Evolutionary conservation across 805 yeast genomes (phyloP), one percentile per base, ranked within the genome.

Genomic region (Saturnispora besseyi): DNA sequence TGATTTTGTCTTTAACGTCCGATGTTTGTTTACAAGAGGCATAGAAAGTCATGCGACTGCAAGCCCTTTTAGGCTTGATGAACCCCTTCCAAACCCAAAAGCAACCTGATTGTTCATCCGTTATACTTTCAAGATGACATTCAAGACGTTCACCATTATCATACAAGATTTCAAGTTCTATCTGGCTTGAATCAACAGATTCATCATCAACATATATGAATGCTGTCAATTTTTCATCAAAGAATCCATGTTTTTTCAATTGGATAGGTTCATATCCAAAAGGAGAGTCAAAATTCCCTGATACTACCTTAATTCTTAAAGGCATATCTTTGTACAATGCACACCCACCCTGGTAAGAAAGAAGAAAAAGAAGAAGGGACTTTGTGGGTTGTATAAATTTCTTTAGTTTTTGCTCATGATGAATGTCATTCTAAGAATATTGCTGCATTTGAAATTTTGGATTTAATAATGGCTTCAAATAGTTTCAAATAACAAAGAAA

Each of bases 161-260:
- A 26, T 47, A 47, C 12, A 28, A 9, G 41, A 41, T 41, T 11
- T 41, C 32, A 24, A 47, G 10, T 13, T 24, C 45, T 24, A 47
- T 11, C 24, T 38, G 36, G 6, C 26, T 24, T 4, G 12, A 15
- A 13, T 8, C 15, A 33, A 12, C 15, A 21, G 15, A 30, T 22
- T 26, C 44, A 18, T 30, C 21, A 18, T 18, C 24, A 4, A 22
- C 21, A 9, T 8, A 21, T 4, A 58, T 41, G 21, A 47, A 57
- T 6, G 50, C 46, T 1, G 18, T 31, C 13, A 57, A 3, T 2
- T 15, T n/a, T 36, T 58, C 61, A 41, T 58, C 61, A 44, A 58
- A 56, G 29, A 51, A 57, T 6, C 51, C 61, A 26, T 54, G 18
- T 45, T 74, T 64, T 51, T 78, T 75, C 24, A 63, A 65, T 5